phyloP scores from a whole-genome alignment of 1,139 yeast genomes.

The Kodamaea sp. region DNA sequence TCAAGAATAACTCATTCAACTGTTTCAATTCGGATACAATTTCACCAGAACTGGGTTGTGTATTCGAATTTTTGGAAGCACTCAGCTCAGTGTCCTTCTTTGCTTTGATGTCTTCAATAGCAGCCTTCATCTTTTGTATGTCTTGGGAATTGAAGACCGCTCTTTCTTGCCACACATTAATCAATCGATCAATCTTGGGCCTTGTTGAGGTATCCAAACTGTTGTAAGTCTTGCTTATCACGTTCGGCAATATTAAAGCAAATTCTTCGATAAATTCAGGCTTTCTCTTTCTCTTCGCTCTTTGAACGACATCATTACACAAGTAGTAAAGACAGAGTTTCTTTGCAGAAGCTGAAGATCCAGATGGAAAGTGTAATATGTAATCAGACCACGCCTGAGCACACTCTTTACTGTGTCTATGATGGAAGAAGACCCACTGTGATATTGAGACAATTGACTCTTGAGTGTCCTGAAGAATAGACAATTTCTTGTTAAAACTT shows the following conservation, averaged over 20 bases:
- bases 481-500: slow-evolving; percentile 56
- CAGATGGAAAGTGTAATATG: slow-evolving; percentile 22
- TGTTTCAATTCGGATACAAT: slow-evolving; percentile 43
- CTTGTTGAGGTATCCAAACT: slow-evolving; percentile 41
- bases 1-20: slow-evolving; percentile 34
- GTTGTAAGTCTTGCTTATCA: slow-evolving; percentile 33
- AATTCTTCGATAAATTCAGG: slow-evolving; percentile 63
- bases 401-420: slow-evolving; percentile 60
- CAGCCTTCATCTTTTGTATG: slow-evolving; percentile 43
- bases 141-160: slow-evolving; percentile 50
- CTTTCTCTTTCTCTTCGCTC: slow-evolving; percentile 66
- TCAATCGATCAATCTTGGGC: slow-evolving; percentile 62
- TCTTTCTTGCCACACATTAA: slow-evolving; percentile 77
- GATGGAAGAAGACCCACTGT: slow-evolving; percentile 83
- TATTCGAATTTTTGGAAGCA: neutral
- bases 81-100: neutral
- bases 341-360: slow-evolving; percentile 39
- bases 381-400: slow-evolving; percentile 64
- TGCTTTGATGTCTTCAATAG: slow-evolving; percentile 23
- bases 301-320: slow-evolving; percentile 84
- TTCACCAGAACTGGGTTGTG: slow-evolving; percentile 4
- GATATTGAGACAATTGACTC: slow-evolving; percentile 81
- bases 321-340: slow-evolving; percentile 66
- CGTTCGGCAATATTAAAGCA: slow-evolving; percentile 45
- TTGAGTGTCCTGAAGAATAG: slow-evolving; percentile 70